Conservation (phyloP, 805 yeast genomes). For the Candida anglica region DNA sequence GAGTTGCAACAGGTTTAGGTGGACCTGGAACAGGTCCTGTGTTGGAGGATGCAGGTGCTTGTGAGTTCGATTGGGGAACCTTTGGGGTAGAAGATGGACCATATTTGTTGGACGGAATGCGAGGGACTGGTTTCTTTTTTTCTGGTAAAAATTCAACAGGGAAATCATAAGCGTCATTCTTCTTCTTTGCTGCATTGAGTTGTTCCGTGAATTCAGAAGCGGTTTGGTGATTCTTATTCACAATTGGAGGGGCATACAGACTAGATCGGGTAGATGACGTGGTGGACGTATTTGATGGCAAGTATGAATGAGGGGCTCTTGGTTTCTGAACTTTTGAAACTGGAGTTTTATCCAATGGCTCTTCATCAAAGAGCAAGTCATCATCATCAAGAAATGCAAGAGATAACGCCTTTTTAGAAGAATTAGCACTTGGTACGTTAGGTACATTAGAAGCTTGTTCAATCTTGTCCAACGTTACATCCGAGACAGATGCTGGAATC, state of each 20-base stretch:
- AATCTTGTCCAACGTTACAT: no score
- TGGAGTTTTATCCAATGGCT: background rate
- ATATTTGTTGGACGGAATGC: constrained; percentile 10
- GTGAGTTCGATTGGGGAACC: background rate
- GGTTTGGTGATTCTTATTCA: constrained; percentile 1
- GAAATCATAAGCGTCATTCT: constrained; percentile 76
- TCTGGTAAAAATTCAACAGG: constrained; percentile 53
- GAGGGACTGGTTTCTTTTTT: constrained; percentile 33
- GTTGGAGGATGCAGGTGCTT: background rate
- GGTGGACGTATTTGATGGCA: no score
- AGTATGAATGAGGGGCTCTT: constrained; percentile 1
- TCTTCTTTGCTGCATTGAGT: constrained; percentile 47
- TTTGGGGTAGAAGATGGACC: constrained; percentile 1
- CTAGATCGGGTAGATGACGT: no score
- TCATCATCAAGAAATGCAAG: constrained; percentile 5
- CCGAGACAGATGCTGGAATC: background rate
- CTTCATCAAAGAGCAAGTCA: constrained; percentile 4
- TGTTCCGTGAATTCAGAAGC: constrained; percentile 16
- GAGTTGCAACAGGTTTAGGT: constrained; percentile 6
- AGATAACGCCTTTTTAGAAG: background rate
- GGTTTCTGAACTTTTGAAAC: background rate
- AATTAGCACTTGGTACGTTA: no score
- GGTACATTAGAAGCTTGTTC: no score
- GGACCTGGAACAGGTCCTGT: constrained; percentile 4
- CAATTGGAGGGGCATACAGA: constrained; percentile 6